phyloP scores from a whole-genome alignment of 306 rosid species.

The Medicago ruthenica region DNA sequence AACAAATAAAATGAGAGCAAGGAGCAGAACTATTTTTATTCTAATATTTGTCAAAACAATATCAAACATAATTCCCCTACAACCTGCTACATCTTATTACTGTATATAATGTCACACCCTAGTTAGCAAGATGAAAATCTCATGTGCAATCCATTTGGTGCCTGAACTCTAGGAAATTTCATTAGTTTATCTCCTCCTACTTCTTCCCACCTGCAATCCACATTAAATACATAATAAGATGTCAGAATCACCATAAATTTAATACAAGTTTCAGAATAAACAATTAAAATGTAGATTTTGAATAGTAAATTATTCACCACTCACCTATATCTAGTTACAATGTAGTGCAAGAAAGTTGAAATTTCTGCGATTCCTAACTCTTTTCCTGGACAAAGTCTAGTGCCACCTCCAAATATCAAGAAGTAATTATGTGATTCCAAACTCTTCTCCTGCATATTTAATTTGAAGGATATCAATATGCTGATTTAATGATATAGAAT shows the following conservation, averaged over 20 bases:
- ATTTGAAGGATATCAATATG: slow-evolving; percentile 26
- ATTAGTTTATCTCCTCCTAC: slow-evolving; percentile 87
- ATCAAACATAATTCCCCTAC: slow-evolving; percentile 47
- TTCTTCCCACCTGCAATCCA: slow-evolving; percentile 89
- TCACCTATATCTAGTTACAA: slow-evolving; percentile 95
- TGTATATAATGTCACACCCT: slow-evolving; percentile 20
- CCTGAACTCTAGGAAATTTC: slow-evolving; percentile 97
- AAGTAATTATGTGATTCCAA: slow-evolving; percentile 64
- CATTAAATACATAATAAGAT: slow-evolving; percentile 1
- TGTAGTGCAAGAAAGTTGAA: slow-evolving; percentile 85
- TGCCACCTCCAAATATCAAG: slow-evolving; percentile 94
- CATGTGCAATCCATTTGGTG: slow-evolving; percentile 94
- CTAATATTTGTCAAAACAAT: slow-evolving; percentile 54
- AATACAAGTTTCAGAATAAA: slow-evolving; percentile 9
- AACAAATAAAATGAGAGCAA: background rate
- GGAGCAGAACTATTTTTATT: slow-evolving; percentile 38
- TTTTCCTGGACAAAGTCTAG: slow-evolving; percentile 91
- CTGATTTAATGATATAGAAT: background rate
- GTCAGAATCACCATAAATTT: slow-evolving; percentile 32
- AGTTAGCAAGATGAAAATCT: slow-evolving; percentile 70
- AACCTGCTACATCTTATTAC: slow-evolving; percentile 39
- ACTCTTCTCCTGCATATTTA: slow-evolving; percentile 65
- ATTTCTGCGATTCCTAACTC: slow-evolving; percentile 91
- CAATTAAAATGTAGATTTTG: background rate
- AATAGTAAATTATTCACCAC: background rate